Evolutionary conservation across 306 rosid genomes (phyloP), one percentile per base, ranked within the genome.

Genomic region (Mimosa pudica): DNA sequence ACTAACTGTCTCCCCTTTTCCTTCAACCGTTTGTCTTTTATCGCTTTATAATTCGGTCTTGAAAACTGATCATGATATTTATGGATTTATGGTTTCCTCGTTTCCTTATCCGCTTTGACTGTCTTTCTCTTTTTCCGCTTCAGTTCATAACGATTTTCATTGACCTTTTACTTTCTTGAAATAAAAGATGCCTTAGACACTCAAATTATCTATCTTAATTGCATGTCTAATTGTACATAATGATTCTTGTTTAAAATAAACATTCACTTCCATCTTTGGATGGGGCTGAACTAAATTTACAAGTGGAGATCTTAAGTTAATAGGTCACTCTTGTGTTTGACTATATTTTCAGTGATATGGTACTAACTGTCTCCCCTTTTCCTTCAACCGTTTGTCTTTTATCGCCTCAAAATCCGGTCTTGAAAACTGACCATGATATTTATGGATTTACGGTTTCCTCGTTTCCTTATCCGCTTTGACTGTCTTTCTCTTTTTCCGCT

Each of bases 31-130:
- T 71, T 46, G 46, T 24, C 17, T 51, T 13, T 11, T 49, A 10
- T 10, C 44, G 17, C 14, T 64, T 74, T 57, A 8, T 35, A 30
- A 16, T 24, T 16, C 76, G 47, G 17, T 80, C 32, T 63, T 17
- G 14, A 17, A 70, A 82, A 41, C 65, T 76, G 74, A 20, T 70
- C 79, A 79, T 73, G 62, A 36, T 33, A 54, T 70, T 41, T 70
- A 14, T 63, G 61, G 36, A 24, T 46, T 83, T 67, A 41, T 1
- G 2, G 18, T 76, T 24, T 75, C 18, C 38, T 18, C 49, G 30
- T 52, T 38, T 48, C 3, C 54, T 12, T 48, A 48, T 48, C 8
- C 57, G 7, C 57, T 5, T 5, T 49, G 12, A 11, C n/a, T 10
- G 0, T 5, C 20, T 16, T 0, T 47, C 4, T 46, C 8, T 8